Evolutionary conservation across 2,329 filamentous ascomycete genomes (phyloP).

Genomic region (Rhexocercosporidium sp.): DNA sequence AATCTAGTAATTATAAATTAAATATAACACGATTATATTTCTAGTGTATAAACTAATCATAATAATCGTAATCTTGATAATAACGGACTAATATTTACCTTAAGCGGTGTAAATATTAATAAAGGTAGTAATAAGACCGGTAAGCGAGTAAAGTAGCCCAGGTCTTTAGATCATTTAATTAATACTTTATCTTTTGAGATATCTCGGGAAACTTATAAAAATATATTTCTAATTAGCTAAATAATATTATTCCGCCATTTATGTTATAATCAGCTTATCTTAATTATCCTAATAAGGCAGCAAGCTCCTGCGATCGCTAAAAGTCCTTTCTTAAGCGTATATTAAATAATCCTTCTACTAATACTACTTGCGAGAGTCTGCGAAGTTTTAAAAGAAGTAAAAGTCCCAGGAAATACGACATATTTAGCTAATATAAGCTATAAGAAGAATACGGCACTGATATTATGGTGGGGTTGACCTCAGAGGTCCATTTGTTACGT

Average conservation of each 20-base stretch:
- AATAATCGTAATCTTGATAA: conserved; percentile 21
- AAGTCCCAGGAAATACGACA: conserved; percentile 14
- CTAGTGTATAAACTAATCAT: conserved; percentile 18
- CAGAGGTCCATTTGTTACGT: too few species aligned
- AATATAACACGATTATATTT: conserved; percentile 19
- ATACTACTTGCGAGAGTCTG: conserved; percentile 9
- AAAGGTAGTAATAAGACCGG: conserved; percentile 23
- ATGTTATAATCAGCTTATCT: conserved; percentile 1
- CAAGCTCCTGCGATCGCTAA: conserved; percentile 6
- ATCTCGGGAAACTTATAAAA: conserved; percentile 14
- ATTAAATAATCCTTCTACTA: conserved; percentile 15
- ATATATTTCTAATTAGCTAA: conserved; percentile 10
- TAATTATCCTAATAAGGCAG: neutral
- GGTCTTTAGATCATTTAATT: conserved; percentile 16
- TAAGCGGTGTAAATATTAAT: conserved; percentile 25
- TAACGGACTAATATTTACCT: conserved; percentile 20
- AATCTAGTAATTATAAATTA: conserved; percentile 21
- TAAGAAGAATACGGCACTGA: conserved; percentile 16
- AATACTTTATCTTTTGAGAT: neutral
- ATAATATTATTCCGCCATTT: neutral
- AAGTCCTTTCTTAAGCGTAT: conserved; percentile 11
- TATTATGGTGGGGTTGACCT: too few species aligned
- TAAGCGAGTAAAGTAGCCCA: conserved; percentile 21
- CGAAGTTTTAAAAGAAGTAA: conserved; percentile 10
- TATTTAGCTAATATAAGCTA: conserved; percentile 16